Percentiles rank a stretch among this genome's conserved stretches.
phyloP scores from a whole-genome alignment of 176 grass and related monocot genomes.

The Melocanna baccifera region DNA sequence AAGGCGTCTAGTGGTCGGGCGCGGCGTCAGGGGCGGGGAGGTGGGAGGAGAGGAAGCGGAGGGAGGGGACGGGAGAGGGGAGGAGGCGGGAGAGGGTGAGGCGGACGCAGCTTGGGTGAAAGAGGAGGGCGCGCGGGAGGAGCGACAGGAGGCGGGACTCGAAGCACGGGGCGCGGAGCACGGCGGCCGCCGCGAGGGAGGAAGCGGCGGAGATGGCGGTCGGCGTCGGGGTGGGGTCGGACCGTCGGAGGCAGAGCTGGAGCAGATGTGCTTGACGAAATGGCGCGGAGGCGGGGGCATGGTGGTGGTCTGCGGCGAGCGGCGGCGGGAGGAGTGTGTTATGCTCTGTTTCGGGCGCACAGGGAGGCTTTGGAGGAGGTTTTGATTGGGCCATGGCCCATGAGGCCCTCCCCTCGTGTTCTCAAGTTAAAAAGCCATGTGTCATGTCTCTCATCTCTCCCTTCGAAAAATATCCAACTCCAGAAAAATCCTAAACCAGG shows the following conservation, averaged over 20 bases:
- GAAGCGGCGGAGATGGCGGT: constrained; percentile 18
- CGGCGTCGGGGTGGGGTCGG: background rate
- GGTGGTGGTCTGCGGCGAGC: background rate
- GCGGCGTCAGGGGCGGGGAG: constrained; percentile 21
- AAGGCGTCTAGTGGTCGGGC: constrained; percentile 36
- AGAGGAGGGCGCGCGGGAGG: constrained; percentile 42
- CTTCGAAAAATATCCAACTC: background rate
- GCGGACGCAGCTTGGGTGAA: constrained; percentile 50
- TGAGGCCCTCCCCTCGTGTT: background rate
- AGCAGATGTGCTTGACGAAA: constrained; percentile 31
- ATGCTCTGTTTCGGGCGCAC: background rate
- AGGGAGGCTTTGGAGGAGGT: background rate
- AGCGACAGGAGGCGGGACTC: constrained; percentile 40
- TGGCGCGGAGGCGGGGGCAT: constrained; percentile 24
- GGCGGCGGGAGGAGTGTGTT: background rate
- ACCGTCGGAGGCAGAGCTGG: constrained; percentile 15
- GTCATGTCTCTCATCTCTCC: background rate
- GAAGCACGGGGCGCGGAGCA: constrained; percentile 26
- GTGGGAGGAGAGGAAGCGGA: constrained; percentile 54
- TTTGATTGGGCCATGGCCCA: background rate
- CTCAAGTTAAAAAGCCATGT: background rate
- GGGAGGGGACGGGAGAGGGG: constrained; percentile 27
- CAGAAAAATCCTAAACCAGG: constrained; percentile 37
- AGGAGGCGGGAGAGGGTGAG: constrained; percentile 48
- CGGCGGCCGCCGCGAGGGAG: constrained; percentile 25